Conservation (phyloP, 2,329 filamentous ascomycete species). For the Fusarium scirpi region DNA sequence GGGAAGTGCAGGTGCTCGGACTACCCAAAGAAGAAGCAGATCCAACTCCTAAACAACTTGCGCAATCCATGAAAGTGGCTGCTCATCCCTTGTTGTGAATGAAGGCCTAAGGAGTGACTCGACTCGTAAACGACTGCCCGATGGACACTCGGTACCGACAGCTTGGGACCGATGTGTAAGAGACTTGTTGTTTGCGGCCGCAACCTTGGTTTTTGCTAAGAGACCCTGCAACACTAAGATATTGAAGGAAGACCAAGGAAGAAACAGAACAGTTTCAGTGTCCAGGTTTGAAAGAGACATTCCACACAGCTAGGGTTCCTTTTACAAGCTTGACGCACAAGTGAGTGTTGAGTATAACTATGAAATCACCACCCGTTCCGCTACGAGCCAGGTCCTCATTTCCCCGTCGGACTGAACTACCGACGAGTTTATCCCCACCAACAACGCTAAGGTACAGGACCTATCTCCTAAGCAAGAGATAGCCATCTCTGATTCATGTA, state of each 20-base stretch:
- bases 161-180: constrained; percentile 44
- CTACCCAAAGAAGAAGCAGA: constrained; percentile 3
- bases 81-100: constrained; percentile 35
- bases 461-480: background rate
- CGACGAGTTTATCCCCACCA: constrained; percentile 35
- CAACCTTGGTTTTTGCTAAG: constrained; percentile 23
- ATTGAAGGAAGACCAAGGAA: constrained; percentile 13
- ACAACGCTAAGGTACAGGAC: background rate
- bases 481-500: background rate
- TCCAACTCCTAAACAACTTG: constrained; percentile 3
- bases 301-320: background rate
- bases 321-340: background rate
- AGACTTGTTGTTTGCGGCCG: constrained; percentile 34
- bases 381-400: background rate
- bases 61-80: constrained; percentile 31
- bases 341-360: background rate
- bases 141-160: constrained; percentile 42
- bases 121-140: constrained; percentile 32
- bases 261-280: background rate
- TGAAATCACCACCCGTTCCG: background rate
- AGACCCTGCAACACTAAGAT: constrained; percentile 29
- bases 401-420: constrained; percentile 20
- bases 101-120: constrained; percentile 32
- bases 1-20: constrained; percentile 25
- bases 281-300: constrained; percentile 9